Conservation (phyloP, 805 yeast genomes). For the Cyberlindnera euphorbiae region DNA sequence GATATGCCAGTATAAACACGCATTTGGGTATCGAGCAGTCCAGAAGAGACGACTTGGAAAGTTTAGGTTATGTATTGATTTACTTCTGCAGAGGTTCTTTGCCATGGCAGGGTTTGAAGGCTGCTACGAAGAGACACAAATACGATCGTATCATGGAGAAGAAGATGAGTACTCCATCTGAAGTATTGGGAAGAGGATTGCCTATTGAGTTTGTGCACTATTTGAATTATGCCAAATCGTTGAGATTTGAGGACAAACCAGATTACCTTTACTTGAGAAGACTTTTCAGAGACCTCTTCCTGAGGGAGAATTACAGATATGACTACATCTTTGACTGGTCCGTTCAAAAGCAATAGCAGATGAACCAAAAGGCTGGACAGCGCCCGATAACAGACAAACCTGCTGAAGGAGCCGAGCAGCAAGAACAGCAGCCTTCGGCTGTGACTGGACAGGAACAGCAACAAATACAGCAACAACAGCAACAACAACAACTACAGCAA, state of each 20-base stretch:
- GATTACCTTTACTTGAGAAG: conserved; percentile 87
- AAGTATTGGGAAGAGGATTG: conserved; percentile 81
- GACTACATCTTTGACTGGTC: conserved; percentile 98
- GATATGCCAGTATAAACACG: conserved; percentile 93
- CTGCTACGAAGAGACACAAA: conserved; percentile 94
- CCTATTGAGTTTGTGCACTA: conserved; percentile 86
- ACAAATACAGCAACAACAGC: conserved; percentile 17
- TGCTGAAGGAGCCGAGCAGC: conserved; percentile 12
- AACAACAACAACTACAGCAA: neutral
- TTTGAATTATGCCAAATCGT: conserved; percentile 81
- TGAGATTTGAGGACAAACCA: conserved; percentile 94
- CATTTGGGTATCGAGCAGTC: conserved; percentile 96
- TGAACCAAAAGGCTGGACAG: conserved; percentile 18
- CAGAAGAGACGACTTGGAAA: conserved; percentile 94
- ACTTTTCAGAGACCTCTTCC: conserved; percentile 81
- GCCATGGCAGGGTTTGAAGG: conserved; percentile 99
- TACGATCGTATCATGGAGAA: conserved; percentile 95
- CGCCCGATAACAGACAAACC: conserved; percentile 12
- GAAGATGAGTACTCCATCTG: conserved; percentile 86
- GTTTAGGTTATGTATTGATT: conserved; percentile 88
- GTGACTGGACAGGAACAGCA: conserved; percentile 16
- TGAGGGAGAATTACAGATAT: conserved; percentile 83
- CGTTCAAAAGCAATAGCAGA: conserved; percentile 65
- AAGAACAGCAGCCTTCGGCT: conserved; percentile 18
- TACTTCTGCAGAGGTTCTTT: conserved; percentile 93